Base-by-base conservation (phyloP, 2,329 filamentous ascomycete species). In the Macrophomina phaseolina region DNA sequence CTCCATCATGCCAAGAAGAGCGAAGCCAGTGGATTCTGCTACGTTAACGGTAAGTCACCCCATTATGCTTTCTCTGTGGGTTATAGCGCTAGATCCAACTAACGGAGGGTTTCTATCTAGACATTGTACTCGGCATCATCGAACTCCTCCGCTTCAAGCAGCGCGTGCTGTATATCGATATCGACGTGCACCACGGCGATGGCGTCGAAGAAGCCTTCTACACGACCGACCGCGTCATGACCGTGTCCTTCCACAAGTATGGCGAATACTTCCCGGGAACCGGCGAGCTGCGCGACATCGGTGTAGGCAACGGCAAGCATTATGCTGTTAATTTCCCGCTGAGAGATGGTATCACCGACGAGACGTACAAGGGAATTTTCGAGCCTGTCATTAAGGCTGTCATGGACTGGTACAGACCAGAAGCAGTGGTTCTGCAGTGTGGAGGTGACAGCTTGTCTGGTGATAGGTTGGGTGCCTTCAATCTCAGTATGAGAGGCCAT, bases 191-290 rank as follows among this genome's bases (percentile, higher is more conserved):
- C 74, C 87, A 90, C 70, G 87, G 87, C 45, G 87, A 90, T 73
- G 89, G 89, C 70, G 89, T 91, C 46, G 89, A 91, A 77, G 89
- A 91, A 76, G 89, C 89, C 4, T 91, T 91, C 74, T 90, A 90
- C 76, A 89, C 88, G 1, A 91, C 88, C 52, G 88, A 91, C 73
- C 86, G 89, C 66, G 89, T 91, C 73, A 90, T 91, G 88, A 90
- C 88, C 3, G 85, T 87, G 53, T 90, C 88, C 3, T 91, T 91
- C 78, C 89, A 91, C 81, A 91, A 90, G 72, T 91, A 91, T 73
- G 89, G 89, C 72, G 89, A 90, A 75, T 91, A 90, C 77, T 91
- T 91, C 76, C 89, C 89, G 0, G 89, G 89, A 53, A 91, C 89
- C 11, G 89, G 89, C 70, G 89, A 90, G 73, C 82, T 91, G 46